Evolutionary conservation across 768 basidiomycete genomes (phyloP).

Genomic region (Gelatoporia subvermispora): DNA sequence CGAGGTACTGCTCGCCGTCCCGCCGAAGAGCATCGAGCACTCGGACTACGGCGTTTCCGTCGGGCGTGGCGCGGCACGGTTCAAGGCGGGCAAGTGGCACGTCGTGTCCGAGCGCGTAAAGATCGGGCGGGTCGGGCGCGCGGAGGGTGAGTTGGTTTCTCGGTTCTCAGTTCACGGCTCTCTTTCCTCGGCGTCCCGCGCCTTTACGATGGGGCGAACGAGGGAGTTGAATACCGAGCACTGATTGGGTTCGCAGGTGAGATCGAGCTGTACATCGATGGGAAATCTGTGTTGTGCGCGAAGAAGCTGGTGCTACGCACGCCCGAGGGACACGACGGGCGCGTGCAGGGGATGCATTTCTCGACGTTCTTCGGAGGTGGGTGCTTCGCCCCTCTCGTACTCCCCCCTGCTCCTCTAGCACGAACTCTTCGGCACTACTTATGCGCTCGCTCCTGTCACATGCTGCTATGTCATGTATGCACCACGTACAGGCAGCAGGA

Average conservation of each 20-base stretch:
- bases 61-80: constrained; percentile 58
- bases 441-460: constrained; percentile 38
- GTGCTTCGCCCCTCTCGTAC: constrained; percentile 7
- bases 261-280: constrained; percentile 62
- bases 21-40: constrained; percentile 46
- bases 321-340: constrained; percentile 28
- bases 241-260: constrained; percentile 40
- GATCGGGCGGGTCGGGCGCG: constrained; percentile 54
- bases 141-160: constrained; percentile 44
- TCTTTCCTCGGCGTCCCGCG: no score
- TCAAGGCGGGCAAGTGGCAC: constrained; percentile 51
- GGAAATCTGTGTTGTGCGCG: constrained; percentile 47
- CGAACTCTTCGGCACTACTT: no score
- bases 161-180: neutral
- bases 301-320: constrained; percentile 44
- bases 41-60: constrained; percentile 61
- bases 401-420: neutral
- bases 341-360: constrained; percentile 66
- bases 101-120: constrained; percentile 62
- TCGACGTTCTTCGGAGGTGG: constrained; percentile 78
- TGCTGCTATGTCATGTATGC: no score
- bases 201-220: neutral
- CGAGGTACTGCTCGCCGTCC: constrained; percentile 38
- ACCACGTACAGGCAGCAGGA: no score
- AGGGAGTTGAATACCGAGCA: neutral